These are phyloP conservation scores for Physcomitrellopsis africana DNA, from an alignment of 225 moss, liverwort and hornwort species.

Conservation along the genomic window DNA sequence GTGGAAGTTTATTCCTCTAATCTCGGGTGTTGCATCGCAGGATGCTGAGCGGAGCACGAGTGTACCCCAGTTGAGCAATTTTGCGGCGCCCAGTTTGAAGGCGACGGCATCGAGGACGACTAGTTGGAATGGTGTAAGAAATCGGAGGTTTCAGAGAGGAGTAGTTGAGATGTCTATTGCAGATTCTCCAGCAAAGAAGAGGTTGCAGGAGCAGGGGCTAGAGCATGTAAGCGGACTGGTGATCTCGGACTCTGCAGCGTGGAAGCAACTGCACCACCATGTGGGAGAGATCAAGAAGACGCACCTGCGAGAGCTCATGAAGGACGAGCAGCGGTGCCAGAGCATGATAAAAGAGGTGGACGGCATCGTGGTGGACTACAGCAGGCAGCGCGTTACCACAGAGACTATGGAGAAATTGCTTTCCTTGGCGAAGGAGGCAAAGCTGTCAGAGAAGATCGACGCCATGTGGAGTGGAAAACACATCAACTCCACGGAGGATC, in stretches of 20 bases:
- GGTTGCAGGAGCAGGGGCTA: no score
- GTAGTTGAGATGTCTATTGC: no score
- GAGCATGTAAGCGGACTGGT: constrained; percentile 6
- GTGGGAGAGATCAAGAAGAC: constrained; percentile 72
- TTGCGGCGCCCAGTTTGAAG: no score
- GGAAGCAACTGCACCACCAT: constrained; percentile 66
- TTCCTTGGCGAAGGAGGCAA: constrained; percentile 72
- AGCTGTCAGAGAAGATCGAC: constrained; percentile 73
- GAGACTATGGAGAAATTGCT: constrained; percentile 69
- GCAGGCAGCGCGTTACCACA: constrained; percentile 75
- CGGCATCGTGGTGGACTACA: constrained; percentile 87
- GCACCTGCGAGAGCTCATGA: constrained; percentile 81
- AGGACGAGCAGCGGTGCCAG: constrained; percentile 79
- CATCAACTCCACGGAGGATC: constrained; percentile 87
- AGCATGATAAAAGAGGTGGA: constrained; percentile 90
- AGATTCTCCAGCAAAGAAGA: no score
- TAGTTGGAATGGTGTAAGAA: no score
- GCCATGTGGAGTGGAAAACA: constrained; percentile 82
- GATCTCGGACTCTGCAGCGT: constrained; percentile 43
- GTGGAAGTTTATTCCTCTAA: no score
- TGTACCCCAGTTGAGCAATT: no score
- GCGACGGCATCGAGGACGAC: no score
- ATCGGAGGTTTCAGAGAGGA: no score
- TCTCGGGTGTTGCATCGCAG: no score
- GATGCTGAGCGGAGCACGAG: no score